A percentile compares a stretch with the other conserved stretches of the same genome.
phyloP scores from a whole-genome alignment of 805 yeast species.

The Maudiozyma serrabonitensis region DNA sequence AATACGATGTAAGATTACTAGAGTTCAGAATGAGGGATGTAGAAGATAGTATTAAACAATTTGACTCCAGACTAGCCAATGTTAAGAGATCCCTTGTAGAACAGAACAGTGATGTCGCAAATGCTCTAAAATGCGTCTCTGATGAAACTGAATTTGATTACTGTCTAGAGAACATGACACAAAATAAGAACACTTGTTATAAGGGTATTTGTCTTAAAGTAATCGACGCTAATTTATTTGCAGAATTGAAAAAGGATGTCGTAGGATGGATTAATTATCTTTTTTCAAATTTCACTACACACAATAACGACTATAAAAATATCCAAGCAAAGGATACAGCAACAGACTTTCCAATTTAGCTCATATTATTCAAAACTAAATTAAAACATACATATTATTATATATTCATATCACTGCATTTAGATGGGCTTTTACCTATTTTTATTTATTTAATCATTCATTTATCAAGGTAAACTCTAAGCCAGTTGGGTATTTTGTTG shows the following conservation, averaged over 20 bases:
- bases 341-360: neutral
- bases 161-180: constrained; percentile 10
- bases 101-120: constrained; percentile 3
- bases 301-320: neutral
- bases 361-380: neutral
- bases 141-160: constrained; percentile 15
- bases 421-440: neutral
- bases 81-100: constrained; percentile 13
- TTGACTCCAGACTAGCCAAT: constrained; percentile 25
- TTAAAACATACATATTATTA: neutral
- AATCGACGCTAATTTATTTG: constrained; percentile 7
- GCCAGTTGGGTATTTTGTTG: too few species aligned
- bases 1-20: constrained; percentile 55
- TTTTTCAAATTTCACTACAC: constrained; percentile 2
- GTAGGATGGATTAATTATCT: constrained; percentile 15
- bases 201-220: constrained; percentile 13
- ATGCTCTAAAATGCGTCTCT: constrained; percentile 3
- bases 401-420: neutral
- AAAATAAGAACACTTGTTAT: constrained; percentile 12
- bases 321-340: neutral
- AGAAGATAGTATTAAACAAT: constrained; percentile 46
- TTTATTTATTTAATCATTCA: too few species aligned
- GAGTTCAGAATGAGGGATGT: constrained; percentile 57
- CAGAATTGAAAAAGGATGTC: constrained; percentile 10
- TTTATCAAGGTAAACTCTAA: too few species aligned